Base-by-base conservation (phyloP, 768 basidiomycete species). In the Porphyrellus cyaneotinctus region DNA sequence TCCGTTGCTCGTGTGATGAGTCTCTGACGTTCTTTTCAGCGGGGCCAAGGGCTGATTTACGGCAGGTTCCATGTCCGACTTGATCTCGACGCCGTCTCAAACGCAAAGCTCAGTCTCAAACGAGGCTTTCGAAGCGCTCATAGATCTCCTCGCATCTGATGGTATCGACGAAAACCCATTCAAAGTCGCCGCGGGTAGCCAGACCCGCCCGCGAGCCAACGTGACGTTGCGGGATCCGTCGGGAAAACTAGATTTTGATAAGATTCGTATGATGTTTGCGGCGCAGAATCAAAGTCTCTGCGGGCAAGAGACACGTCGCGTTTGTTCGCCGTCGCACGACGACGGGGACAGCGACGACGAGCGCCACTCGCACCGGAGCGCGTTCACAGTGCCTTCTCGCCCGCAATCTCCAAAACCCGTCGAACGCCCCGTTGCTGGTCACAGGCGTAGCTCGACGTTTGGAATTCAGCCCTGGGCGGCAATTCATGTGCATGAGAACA, bases 161-260 rank as follows among this genome's bases (percentile, higher is more conserved):
- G 66, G 64, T 20, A 26, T 56, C 15, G 58, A 66, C 36, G 50
- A 63, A 32, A 10, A 41, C 28, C 35, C 53, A 1, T 35, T 51
- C 17, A 31, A 31, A 14, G 22, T 18, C 22, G 24, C 26, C 5
- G 4, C 48, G 9, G 39, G 23, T 5, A 20, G 37, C 17, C 42
- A 20, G 12, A n/a, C 47, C 20, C 49, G 39, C 23, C 15, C 44
- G 22, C 57, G 53, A 18, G 28, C 51, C 4, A 50, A 53, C 42
- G 1, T 36, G 37, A 33, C 53, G 6, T 43, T 70, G 43, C 53
- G 69, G 47, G 69, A 68, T 37, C 15, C 53, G 4, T 64, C 66
- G 1, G 67, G 69, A 24, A 70, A 55, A 59, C 57, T 69, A 13
- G 69, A 70, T 23, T 70, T 58, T 52, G 60, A 62, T 32, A 68